Base-by-base conservation (phyloP, 148 eudicot genomes). In the Dianthus caryophyllus region DNA sequence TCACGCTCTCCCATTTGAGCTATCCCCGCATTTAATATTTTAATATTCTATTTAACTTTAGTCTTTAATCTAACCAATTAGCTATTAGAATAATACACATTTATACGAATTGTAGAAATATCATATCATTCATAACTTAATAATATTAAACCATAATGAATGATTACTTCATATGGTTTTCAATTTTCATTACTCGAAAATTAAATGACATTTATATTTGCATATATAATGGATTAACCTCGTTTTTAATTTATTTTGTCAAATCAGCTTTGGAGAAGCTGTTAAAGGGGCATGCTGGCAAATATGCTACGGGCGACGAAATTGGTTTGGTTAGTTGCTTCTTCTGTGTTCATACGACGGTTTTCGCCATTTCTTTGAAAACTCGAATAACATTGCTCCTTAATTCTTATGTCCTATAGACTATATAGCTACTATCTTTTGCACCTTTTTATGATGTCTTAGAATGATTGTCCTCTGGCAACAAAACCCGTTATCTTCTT, bases 281-380 rank as follows among this genome's bases (percentile, higher is more conserved):
- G 26, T 44, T 92, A 46, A 60, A 76, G 46, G 83, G 72, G 16
- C 73, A 80, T 78, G 80, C 94, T 78, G 96, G 97, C 64, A 92
- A 76, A 73, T 92, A 89, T 82, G 97, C 96, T 65, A 92, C 96
- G 26, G 97, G 97, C 60, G 86, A 89, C 77, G 93, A 92, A 83
- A 82, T 84, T 76, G 82, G 61, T 65, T 77, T 91, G 93, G 97
- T 91, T 69, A 66, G 86, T 63, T 44, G 36, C 47, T 63, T 26
- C 18, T 24, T 24, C 10, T 61, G 9, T 54, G 22, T 52, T 9
- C 56, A 24, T 70, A 26, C 27, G 25, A 17, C 1, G 20, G 11
- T 21, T 29, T 49, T 60, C 21, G 26, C 20, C 44, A 11, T 33
- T 61, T 24, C n/a, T 48, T 7, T 25, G 30, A 41, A 31, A 1